phyloP scores from a whole-genome alignment of 495 filamentous ascomycete species.

The Aspergillus biplanus region DNA sequence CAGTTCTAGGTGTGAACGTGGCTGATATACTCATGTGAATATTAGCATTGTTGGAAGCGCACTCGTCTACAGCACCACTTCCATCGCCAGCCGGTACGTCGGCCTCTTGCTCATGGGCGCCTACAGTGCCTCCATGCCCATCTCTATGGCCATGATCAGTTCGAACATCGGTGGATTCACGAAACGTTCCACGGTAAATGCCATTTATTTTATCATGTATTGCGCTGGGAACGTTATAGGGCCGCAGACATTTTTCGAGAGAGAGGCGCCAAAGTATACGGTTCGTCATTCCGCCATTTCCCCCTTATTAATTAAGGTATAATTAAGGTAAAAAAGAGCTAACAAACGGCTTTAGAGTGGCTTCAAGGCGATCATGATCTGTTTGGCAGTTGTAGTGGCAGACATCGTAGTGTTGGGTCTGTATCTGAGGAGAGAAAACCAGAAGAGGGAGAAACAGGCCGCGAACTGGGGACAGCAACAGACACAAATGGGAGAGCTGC shows the following conservation, averaged over 20 bases:
- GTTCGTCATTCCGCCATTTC: neutral
- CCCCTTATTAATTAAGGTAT: neutral
- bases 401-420: neutral
- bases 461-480: too few species aligned
- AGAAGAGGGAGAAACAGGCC: neutral
- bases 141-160: constrained; percentile 33
- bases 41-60: constrained; percentile 28
- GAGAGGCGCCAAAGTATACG: constrained; percentile 30
- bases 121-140: constrained; percentile 29
- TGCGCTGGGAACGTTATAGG: constrained; percentile 49
- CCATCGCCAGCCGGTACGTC: constrained; percentile 41
- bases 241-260: constrained; percentile 32
- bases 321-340: neutral
- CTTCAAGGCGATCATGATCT: neutral
- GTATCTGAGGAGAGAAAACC: neutral
- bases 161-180: constrained; percentile 42
- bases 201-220: constrained; percentile 39
- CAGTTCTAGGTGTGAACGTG: too few species aligned
- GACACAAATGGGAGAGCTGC: too few species aligned
- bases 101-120: constrained; percentile 32
- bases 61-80: constrained; percentile 35
- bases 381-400: neutral
- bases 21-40: too few species aligned
- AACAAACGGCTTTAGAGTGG: neutral
- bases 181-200: constrained; percentile 33